Base-by-base conservation (phyloP, 148 eudicot species). In the Heliosperma pusillum region DNA sequence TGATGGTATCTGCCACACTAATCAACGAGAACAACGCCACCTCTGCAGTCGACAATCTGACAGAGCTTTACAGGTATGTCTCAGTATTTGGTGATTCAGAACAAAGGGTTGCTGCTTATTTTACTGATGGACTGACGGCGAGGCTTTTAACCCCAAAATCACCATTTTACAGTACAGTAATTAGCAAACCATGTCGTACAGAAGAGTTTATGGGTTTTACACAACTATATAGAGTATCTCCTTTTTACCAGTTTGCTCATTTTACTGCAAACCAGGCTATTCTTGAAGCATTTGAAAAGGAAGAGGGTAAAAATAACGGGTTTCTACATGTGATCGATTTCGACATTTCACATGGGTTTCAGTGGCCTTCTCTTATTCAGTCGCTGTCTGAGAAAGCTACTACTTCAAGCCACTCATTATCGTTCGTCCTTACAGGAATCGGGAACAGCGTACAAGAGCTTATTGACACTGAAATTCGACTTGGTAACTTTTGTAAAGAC, bases 291-390 rank as follows among this genome's bases (percentile, higher is more conserved):
- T 92, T 90, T 44, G 91, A 90, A 71, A 80, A 71, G 64, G 94
- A 89, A 21, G 83, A 81, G 72, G 78, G 66, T 2, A 73, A n/a
- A 17, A 85, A 85, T 70, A 82, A 78, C 25, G n/a, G 76, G 30
- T 21, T 78, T 0, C 73, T 90, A 63, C 95, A 90, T 65, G 88
- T 92, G 6, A 79, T 92, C 22, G 97, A 92, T 79, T 85, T 88
- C n/a, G 95, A 92, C 58, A 69, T 88, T 40, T 87, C 83, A 1
- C 87, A 92, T 71, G 95, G 97, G 16, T 90, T 90, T 80, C 95
- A 90, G 61, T 90, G 97, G 97, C 97, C 97, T 81, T 92, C 94
- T 78, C 91, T 92, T 15, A 87, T 92, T 55, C 97, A 92, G 71
- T 88, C 97, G 50, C 78, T 92, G 0, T 88, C 92, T 4, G 92